Evolutionary conservation across 495 filamentous ascomycete genomes (phyloP).

Genomic region (Cudoniella acicularis): DNA sequence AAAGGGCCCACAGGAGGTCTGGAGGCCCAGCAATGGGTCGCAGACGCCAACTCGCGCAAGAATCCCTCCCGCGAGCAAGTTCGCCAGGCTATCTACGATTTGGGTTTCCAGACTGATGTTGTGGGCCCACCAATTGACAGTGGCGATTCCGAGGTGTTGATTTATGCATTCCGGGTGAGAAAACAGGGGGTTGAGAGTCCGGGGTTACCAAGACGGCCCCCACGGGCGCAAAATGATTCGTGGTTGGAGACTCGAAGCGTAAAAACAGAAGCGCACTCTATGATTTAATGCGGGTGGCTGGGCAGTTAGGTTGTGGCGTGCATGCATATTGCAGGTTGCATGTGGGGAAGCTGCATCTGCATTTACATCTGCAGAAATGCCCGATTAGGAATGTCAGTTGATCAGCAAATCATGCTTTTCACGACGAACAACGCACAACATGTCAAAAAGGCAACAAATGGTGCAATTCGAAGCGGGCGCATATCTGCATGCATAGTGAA

Average conservation of each 20-base stretch:
- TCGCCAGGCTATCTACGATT: not conserved
- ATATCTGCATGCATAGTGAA: too few relatives aligned
- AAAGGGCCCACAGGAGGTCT: not conserved
- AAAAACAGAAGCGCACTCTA: not conserved
- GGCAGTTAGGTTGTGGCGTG: not conserved
- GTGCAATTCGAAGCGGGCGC: too few relatives aligned
- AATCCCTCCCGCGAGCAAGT: not conserved
- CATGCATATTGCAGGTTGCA: not conserved
- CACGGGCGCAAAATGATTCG: not conserved
- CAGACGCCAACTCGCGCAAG: not conserved
- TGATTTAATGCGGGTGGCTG: not conserved
- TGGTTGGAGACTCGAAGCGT: not conserved
- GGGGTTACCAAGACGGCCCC: constrained; percentile 1
- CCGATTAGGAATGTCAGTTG: not conserved
- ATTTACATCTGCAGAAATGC: not conserved
- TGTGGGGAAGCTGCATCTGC: too few relatives aligned
- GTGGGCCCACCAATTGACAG: constrained; percentile 2
- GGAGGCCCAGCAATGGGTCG: not conserved
- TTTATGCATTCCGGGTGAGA: constrained; percentile 5
- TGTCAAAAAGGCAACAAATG: too few relatives aligned
- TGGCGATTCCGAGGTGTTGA: constrained; percentile 2
- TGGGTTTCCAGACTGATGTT: not conserved
- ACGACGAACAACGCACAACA: too few relatives aligned
- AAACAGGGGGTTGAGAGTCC: not conserved
- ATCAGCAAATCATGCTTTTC: not conserved